A percentile compares a stretch with the other conserved stretches of the same genome.
Evolutionary conservation across 371 early-diverging fungal genomes (phyloP).

Genomic region (Mucor piriformis): DNA sequence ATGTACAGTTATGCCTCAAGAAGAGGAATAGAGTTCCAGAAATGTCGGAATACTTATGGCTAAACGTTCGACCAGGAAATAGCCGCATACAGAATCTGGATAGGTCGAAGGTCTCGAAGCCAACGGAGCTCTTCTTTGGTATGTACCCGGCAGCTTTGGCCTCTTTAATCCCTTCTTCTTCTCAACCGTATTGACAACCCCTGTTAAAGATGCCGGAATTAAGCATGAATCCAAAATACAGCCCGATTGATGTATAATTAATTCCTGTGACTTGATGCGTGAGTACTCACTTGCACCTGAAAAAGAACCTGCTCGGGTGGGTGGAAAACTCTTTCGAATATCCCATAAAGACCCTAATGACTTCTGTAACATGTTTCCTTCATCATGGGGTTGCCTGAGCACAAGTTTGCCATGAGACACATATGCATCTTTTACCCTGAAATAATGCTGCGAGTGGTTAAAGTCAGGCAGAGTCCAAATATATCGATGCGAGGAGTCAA

Average conservation of each 20-base stretch:
- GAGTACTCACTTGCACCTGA: constrained; percentile 37
- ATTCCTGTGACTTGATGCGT: constrained; percentile 14
- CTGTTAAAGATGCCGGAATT: constrained; percentile 8
- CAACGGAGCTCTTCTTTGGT: constrained; percentile 16
- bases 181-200: background rate
- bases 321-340: constrained; percentile 35
- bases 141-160: constrained; percentile 19
- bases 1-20: background rate
- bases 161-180: constrained; percentile 9
- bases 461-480: constrained; percentile 45
- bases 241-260: constrained; percentile 20
- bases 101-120: background rate
- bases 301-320: constrained; percentile 30
- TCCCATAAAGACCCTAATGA: constrained; percentile 35
- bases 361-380: background rate
- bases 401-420: constrained; percentile 54
- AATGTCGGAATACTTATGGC: constrained; percentile 32
- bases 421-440: constrained; percentile 49
- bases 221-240: constrained; percentile 30
- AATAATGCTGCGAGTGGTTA: constrained; percentile 29
- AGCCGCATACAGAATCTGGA: constrained; percentile 33
- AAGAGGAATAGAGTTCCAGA: constrained; percentile 22
- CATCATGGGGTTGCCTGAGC: constrained; percentile 22
- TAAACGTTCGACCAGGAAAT: constrained; percentile 29
- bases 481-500: constrained; percentile 28